phyloP scores from a whole-genome alignment of 805 yeast species.

The Huiozyma sinensis region DNA sequence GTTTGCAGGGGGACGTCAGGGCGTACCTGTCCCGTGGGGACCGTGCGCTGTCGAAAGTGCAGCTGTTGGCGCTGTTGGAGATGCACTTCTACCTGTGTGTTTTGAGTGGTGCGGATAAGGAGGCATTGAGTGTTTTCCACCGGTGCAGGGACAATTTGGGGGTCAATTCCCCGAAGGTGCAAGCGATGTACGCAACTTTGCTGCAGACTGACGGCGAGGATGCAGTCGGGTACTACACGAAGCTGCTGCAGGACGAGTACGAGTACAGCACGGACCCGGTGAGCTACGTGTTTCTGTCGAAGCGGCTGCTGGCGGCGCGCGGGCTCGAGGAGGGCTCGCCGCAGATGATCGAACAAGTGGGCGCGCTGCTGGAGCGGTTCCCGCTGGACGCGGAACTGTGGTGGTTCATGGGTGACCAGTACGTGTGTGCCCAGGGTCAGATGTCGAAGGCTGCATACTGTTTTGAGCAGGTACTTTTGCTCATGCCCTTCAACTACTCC shows the following conservation, averaged over 20 bases:
- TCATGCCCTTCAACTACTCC: slow-evolving; percentile 41
- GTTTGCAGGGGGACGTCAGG: slow-evolving; percentile 32
- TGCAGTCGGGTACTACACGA: slow-evolving; percentile 12
- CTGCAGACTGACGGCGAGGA: slow-evolving; percentile 19
- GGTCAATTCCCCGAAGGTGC: slow-evolving; percentile 20
- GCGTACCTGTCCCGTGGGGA: slow-evolving; percentile 16
- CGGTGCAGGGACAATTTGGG: slow-evolving; percentile 58
- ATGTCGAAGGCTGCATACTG: slow-evolving; percentile 58
- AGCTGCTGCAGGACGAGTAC: slow-evolving; percentile 43
- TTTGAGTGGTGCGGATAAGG: slow-evolving; percentile 51
- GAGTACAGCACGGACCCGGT: slow-evolving; percentile 36
- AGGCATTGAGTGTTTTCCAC: slow-evolving; percentile 59
- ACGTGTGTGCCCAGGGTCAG: slow-evolving; percentile 42
- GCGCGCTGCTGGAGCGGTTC: slow-evolving; percentile 22
- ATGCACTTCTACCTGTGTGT: slow-evolving; percentile 60
- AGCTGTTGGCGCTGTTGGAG: slow-evolving; percentile 53
- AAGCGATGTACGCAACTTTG: slow-evolving; percentile 23
- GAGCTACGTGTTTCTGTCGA: slow-evolving; percentile 21
- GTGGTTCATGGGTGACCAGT: slow-evolving; percentile 67
- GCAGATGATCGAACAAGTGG: slow-evolving; percentile 8
- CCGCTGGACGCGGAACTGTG: slow-evolving; percentile 73
- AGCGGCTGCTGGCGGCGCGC: slow-evolving; percentile 18
- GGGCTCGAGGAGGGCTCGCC: slow-evolving; percentile 4
- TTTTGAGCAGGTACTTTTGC: slow-evolving; percentile 57
- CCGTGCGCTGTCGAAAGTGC: slow-evolving; percentile 23